These are phyloP conservation scores for Typha latifolia DNA, from an alignment of 176 grass and related monocot species.

Conservation along the genomic window DNA sequence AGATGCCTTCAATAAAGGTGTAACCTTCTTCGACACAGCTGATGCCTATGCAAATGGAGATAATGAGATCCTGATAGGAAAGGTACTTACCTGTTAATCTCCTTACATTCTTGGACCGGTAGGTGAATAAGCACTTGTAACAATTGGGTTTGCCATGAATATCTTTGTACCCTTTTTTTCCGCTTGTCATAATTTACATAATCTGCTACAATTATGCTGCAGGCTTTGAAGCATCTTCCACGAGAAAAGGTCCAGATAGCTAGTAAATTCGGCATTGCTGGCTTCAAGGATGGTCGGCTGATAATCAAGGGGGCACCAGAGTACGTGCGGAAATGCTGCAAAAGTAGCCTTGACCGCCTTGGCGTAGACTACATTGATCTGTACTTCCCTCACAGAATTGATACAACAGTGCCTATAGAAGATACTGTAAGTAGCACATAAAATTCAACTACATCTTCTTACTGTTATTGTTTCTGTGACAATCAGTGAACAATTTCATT, in stretches of 20 bases:
- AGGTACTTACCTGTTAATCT: slow-evolving; percentile 27
- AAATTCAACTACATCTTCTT: background rate
- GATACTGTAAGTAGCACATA: slow-evolving; percentile 46
- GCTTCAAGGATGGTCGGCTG: slow-evolving; percentile 27
- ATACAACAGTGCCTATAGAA: slow-evolving; percentile 70
- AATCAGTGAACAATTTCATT: background rate
- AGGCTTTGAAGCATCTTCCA: slow-evolving; percentile 59
- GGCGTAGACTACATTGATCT: slow-evolving; percentile 75
- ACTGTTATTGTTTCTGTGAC: background rate
- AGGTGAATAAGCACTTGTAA: too few relatives aligned
- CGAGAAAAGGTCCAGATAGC: slow-evolving; percentile 63
- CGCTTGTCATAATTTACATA: too few relatives aligned
- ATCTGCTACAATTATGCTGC: background rate
- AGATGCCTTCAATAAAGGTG: slow-evolving; percentile 45
- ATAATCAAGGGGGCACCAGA: slow-evolving; percentile 50
- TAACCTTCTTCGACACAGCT: slow-evolving; percentile 58
- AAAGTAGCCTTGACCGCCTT: slow-evolving; percentile 48
- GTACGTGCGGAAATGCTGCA: slow-evolving; percentile 49
- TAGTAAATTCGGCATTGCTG: slow-evolving; percentile 65
- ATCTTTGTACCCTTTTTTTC: too few relatives aligned
- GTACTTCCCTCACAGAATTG: slow-evolving; percentile 70
- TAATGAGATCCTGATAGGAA: slow-evolving; percentile 61
- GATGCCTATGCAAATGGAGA: slow-evolving; percentile 27
- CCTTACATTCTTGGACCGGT: background rate
- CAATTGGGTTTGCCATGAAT: too few relatives aligned